Conservation (phyloP, 2,329 filamentous ascomycete species). For the Sporothrix inflata region DNA sequence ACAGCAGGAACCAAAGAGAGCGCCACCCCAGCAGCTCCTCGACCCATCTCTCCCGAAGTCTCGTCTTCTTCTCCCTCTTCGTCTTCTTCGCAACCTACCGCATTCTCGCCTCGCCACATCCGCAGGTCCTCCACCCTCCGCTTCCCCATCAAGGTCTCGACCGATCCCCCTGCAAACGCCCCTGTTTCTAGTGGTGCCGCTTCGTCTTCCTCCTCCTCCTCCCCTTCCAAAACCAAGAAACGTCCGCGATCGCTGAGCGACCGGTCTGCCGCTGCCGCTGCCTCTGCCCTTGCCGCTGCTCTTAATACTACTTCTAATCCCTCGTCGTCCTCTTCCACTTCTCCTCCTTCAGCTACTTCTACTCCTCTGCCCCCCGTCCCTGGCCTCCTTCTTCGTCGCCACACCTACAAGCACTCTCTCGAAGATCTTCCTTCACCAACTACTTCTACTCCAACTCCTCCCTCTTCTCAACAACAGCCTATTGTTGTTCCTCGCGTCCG, state of each 20-base stretch:
- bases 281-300: slow-evolving; percentile 22
- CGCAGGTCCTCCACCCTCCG: slow-evolving; percentile 34
- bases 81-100: slow-evolving; percentile 9
- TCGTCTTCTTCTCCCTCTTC: slow-evolving; percentile 18
- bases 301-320: neutral
- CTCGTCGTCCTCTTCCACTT: neutral
- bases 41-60: slow-evolving; percentile 4
- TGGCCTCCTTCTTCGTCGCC: slow-evolving; percentile 19
- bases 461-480: neutral
- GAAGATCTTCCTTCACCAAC: slow-evolving; percentile 31
- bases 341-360: slow-evolving; percentile 1
- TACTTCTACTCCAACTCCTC: neutral
- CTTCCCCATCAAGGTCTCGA: slow-evolving; percentile 33
- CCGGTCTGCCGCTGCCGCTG: slow-evolving; percentile 26
- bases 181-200: slow-evolving; percentile 15
- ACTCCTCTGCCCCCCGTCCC: slow-evolving; percentile 10
- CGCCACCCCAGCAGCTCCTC: slow-evolving; percentile 7
- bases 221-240: slow-evolving; percentile 19
- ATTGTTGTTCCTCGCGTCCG: neutral
- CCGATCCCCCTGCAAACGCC: slow-evolving; percentile 28
- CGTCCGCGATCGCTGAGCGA: slow-evolving; percentile 33
- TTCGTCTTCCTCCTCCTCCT: neutral
- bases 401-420: slow-evolving; percentile 31
- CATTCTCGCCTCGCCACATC: slow-evolving; percentile 28
- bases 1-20: slow-evolving; percentile 15